Evolutionary conservation across 176 grass and related monocot species (phyloP).

Genomic region (Triticum urartu): DNA sequence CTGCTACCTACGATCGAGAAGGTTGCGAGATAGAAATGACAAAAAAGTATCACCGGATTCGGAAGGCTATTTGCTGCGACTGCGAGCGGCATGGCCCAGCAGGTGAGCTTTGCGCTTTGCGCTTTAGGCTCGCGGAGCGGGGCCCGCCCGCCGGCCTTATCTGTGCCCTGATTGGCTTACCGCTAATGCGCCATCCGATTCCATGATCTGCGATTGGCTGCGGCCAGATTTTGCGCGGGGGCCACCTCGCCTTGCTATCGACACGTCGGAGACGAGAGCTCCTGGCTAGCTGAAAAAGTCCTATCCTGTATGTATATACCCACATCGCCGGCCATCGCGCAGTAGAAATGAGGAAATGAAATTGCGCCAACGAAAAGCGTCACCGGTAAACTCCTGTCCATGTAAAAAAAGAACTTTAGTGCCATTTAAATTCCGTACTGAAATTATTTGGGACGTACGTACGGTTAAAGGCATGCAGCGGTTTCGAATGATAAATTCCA

Average conservation of each 20-base stretch:
- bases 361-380: not conserved
- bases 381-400: not conserved
- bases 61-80: not conserved
- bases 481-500: not conserved
- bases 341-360: not conserved
- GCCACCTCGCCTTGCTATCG: not conserved
- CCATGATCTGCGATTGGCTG: constrained; percentile 43
- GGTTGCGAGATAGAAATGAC: constrained; percentile 12
- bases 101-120: constrained; percentile 33
- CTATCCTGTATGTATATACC: not conserved
- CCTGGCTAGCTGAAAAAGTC: constrained; percentile 9
- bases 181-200: constrained; percentile 27
- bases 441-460: not conserved
- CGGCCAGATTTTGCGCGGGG: constrained; percentile 45
- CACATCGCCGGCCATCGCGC: not conserved
- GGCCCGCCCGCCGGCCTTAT: constrained; percentile 49
- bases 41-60: constrained; percentile 24
- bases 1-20: not conserved
- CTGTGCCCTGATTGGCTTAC: constrained; percentile 40
- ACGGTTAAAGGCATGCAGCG: not conserved
- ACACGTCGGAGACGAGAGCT: constrained; percentile 6
- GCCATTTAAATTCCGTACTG: not conserved
- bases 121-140: constrained; percentile 16
- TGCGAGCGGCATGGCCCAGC: constrained; percentile 10
- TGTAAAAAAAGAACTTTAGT: not conserved